phyloP scores from a whole-genome alignment of 2,329 filamentous ascomycete species.

The Fusarium ambrosium region DNA sequence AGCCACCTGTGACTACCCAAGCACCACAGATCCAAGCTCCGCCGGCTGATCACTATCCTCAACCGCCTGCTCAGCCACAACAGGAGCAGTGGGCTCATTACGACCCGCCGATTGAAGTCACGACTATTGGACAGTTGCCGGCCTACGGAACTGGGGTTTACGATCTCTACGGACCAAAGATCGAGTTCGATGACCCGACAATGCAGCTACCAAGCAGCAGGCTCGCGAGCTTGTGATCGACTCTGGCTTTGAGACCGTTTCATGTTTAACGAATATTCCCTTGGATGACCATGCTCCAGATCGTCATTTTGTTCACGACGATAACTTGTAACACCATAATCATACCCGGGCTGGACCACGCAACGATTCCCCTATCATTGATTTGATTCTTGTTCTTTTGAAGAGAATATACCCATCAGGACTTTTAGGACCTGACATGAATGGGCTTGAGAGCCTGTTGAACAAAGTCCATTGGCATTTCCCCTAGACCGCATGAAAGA shows the following conservation, averaged over 20 bases:
- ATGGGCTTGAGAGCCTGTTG: constrained; percentile 4
- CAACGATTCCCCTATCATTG: constrained; percentile 37
- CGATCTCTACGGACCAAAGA: constrained; percentile 67
- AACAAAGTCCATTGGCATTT: constrained; percentile 20
- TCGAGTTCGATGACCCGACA: constrained; percentile 69
- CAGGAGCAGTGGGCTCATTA: constrained; percentile 70
- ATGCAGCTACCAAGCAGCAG: constrained; percentile 72
- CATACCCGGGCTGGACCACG: constrained; percentile 42
- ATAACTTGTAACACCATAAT: constrained; percentile 44
- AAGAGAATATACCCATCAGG: constrained; percentile 50
- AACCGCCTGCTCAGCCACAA: constrained; percentile 56
- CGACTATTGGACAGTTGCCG: constrained; percentile 66
- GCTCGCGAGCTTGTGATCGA: constrained; percentile 66
- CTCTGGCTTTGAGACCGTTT: constrained; percentile 1
- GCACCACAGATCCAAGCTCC: constrained; percentile 45
- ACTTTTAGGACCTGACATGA: constrained; percentile 46
- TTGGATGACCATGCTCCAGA: constrained; percentile 23
- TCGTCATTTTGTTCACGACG: constrained; percentile 29
- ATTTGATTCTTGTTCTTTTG: constrained; percentile 39
- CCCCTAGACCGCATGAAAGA: constrained; percentile 29
- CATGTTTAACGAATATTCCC: constrained; percentile 33
- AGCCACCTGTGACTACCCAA: constrained; percentile 54
- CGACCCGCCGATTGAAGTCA: constrained; percentile 69
- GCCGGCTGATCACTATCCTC: constrained; percentile 52
- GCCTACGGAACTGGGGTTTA: constrained; percentile 64